These are phyloP conservation scores for Trypanosoma caninum DNA, from an alignment of 208 protist species.

Conservation along the genomic window DNA sequence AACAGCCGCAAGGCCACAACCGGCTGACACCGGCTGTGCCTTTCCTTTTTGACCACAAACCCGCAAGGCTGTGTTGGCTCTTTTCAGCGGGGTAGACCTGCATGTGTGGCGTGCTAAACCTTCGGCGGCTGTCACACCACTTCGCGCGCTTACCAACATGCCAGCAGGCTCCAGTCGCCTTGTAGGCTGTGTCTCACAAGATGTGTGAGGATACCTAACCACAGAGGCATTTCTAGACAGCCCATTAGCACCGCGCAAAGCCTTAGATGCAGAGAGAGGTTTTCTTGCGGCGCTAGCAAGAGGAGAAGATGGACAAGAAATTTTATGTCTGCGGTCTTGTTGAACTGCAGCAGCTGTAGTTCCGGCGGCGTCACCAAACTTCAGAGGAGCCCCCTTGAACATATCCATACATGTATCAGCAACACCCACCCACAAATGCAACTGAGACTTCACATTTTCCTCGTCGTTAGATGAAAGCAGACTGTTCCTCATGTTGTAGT, in stretches of 20 bases:
- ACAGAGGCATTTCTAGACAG: too few species aligned
- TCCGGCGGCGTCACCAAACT: constrained; percentile 18
- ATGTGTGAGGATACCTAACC: too few species aligned
- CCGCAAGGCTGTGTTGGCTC: too few species aligned
- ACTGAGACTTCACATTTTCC: constrained; percentile 23
- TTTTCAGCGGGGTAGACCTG: too few species aligned
- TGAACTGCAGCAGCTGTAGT: constrained; percentile 37
- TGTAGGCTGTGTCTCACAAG: too few species aligned
- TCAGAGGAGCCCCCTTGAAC: constrained; percentile 2
- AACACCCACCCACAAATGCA: constrained; percentile 28
- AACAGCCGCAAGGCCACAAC: too few species aligned
- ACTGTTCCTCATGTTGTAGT: constrained; percentile 33
- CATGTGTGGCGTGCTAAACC: too few species aligned
- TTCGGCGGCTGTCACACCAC: too few species aligned
- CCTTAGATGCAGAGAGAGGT: background rate
- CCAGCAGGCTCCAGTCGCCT: too few species aligned
- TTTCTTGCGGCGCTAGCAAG: background rate
- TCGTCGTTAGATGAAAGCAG: constrained; percentile 28
- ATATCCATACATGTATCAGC: constrained; percentile 29
- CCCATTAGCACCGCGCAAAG: background rate
- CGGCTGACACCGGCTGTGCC: too few species aligned
- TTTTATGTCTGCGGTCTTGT: constrained; percentile 30
- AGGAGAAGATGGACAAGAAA: constrained; percentile 20
- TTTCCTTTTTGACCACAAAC: too few species aligned
- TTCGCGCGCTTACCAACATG: too few species aligned